phyloP scores from a whole-genome alignment of 495 filamentous ascomycete genomes.

The Neurospora discreta region DNA sequence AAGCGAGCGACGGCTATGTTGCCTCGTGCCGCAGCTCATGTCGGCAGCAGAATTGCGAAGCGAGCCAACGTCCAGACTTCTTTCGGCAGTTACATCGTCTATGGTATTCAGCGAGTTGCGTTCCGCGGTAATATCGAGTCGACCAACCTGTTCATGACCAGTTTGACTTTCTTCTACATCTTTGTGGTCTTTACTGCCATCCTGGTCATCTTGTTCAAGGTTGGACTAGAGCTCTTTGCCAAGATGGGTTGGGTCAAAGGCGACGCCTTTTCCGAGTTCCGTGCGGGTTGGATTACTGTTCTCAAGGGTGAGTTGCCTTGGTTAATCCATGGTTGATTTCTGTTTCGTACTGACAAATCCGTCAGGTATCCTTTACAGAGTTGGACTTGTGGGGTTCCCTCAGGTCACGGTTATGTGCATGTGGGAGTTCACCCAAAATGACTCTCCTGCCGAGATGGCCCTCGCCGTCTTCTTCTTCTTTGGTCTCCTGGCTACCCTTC shows the following conservation, averaged over 20 bases:
- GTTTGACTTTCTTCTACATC: constrained; percentile 78
- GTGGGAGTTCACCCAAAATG: constrained; percentile 82
- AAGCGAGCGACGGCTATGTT: constrained; percentile 37
- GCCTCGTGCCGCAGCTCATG: constrained; percentile 28
- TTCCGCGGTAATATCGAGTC: constrained; percentile 77
- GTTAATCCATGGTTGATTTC: not conserved
- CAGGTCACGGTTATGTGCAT: constrained; percentile 86
- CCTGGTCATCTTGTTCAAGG: constrained; percentile 70
- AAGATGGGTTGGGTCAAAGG: constrained; percentile 68
- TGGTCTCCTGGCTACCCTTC: constrained; percentile 67
- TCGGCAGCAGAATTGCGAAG: constrained; percentile 27
- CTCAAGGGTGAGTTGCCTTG: constrained; percentile 17
- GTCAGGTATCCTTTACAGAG: constrained; percentile 79
- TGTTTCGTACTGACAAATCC: constrained; percentile 27
- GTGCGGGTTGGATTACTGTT: constrained; percentile 60
- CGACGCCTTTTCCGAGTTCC: constrained; percentile 89
- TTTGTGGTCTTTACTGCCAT: constrained; percentile 64
- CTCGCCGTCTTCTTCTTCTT: constrained; percentile 85
- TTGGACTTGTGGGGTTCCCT: constrained; percentile 86
- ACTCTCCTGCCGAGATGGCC: constrained; percentile 81
- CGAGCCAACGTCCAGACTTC: constrained; percentile 35
- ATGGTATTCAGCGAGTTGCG: constrained; percentile 81
- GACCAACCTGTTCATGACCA: constrained; percentile 92
- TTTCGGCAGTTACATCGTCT: constrained; percentile 53
- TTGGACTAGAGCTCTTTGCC: constrained; percentile 56